A percentile compares a stretch with the other conserved stretches of the same genome.
phyloP scores from a whole-genome alignment of 352 stramenopile species.

The Pythium phragmitis region DNA sequence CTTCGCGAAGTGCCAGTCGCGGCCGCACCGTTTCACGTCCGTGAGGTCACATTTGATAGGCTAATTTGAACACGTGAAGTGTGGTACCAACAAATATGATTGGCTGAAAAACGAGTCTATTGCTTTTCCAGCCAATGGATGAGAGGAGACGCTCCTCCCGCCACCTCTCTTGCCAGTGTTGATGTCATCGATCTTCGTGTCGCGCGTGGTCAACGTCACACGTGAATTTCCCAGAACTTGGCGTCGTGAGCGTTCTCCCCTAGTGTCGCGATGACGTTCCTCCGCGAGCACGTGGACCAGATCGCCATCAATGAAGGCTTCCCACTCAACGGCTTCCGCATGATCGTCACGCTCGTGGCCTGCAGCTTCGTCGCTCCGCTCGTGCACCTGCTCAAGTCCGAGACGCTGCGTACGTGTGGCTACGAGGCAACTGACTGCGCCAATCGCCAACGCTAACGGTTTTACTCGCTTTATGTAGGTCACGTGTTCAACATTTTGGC shows the following conservation, averaged over 20 bases:
- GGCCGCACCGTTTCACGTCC: conserved; percentile 63
- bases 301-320: conserved; percentile 71
- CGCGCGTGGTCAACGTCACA: conserved; percentile 25
- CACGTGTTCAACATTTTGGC: conserved; percentile 70
- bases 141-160: conserved; percentile 23
- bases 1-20: conserved; percentile 54
- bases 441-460: too few species aligned
- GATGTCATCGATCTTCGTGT: not conserved
- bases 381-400: conserved; percentile 52
- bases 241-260: too few species aligned
- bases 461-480: conserved; percentile 29
- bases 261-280: conserved; percentile 40
- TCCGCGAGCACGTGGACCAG: conserved; percentile 65
- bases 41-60: conserved; percentile 66
- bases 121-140: conserved; percentile 41
- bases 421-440: too few species aligned
- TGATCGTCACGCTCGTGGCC: conserved; percentile 67
- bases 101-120: conserved; percentile 18
- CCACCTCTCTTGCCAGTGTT: not conserved
- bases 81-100: conserved; percentile 15
- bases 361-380: conserved; percentile 71
- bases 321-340: conserved; percentile 71
- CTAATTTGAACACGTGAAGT: conserved; percentile 35
- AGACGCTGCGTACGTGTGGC: conserved; percentile 54
- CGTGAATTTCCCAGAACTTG: not conserved